Evolutionary conservation across 2,329 filamentous ascomycete genomes (phyloP).

Genomic region (Exophiala viscosa): DNA sequence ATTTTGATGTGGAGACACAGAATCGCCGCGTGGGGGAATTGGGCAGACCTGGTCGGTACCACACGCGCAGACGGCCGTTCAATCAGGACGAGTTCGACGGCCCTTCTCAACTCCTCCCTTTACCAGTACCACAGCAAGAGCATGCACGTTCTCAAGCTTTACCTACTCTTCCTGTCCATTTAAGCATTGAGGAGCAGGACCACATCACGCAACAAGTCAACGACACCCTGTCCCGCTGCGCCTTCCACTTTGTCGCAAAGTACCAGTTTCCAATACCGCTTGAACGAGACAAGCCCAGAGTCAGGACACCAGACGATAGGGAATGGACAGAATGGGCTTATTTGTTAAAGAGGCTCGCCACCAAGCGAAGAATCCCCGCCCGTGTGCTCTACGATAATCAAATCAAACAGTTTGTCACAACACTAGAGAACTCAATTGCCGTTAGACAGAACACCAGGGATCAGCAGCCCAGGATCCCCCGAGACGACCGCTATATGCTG

Average conservation of each 20-base stretch:
- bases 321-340: slow-evolving; percentile 95
- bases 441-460: slow-evolving; percentile 53
- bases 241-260: slow-evolving; percentile 85
- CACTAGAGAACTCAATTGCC: slow-evolving; percentile 79
- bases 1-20: slow-evolving; percentile 26
- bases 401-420: slow-evolving; percentile 86
- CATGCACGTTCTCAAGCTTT: slow-evolving; percentile 76
- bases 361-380: slow-evolving; percentile 79
- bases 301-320: slow-evolving; percentile 69
- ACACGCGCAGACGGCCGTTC: slow-evolving; percentile 48
- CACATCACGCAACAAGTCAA: slow-evolving; percentile 75
- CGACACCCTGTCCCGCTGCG: slow-evolving; percentile 77
- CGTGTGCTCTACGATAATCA: slow-evolving; percentile 82
- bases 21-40: slow-evolving; percentile 23
- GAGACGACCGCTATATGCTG: slow-evolving; percentile 83
- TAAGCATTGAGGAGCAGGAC: slow-evolving; percentile 81
- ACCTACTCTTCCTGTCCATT: slow-evolving; percentile 75
- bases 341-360: slow-evolving; percentile 77
- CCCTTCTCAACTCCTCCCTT: slow-evolving; percentile 74
- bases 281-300: slow-evolving; percentile 74
- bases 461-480: slow-evolving; percentile 69
- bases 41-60: slow-evolving; percentile 24
- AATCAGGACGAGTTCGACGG: slow-evolving; percentile 89
- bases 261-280: slow-evolving; percentile 87
- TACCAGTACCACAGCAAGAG: slow-evolving; percentile 66